phyloP scores from a whole-genome alignment of 1,139 yeast species.

The Saccharomyces hybrid region DNA sequence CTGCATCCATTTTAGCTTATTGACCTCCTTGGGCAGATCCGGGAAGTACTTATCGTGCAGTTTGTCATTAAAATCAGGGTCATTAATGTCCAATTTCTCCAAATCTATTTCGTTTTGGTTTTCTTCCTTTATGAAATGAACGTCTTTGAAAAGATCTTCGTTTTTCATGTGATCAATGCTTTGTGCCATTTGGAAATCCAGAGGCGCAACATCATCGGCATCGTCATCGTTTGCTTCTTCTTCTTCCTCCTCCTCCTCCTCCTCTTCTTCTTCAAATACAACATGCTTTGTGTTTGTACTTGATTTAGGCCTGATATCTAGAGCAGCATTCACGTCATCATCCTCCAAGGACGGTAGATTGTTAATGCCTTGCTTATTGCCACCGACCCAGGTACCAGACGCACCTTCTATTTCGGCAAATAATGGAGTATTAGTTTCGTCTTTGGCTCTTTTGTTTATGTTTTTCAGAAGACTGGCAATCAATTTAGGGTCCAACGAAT shows the following conservation, averaged over 20 bases:
- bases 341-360: conserved; percentile 33
- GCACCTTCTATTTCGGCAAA: conserved; percentile 55
- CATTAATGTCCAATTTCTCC: conserved; percentile 49
- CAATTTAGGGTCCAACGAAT: conserved; percentile 60
- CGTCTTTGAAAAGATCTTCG: conserved; percentile 37
- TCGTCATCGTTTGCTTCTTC: conserved; percentile 20
- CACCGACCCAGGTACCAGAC: conserved; percentile 67
- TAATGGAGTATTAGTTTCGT: conserved; percentile 20
- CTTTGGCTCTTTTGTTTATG: conserved; percentile 36
- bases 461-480: conserved; percentile 46
- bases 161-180: conserved; percentile 41
- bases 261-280: conserved; percentile 4
- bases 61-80: conserved; percentile 70
- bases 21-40: conserved; percentile 74
- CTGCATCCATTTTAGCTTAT: conserved; percentile 86
- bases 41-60: conserved; percentile 84
- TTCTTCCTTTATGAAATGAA: conserved; percentile 53
- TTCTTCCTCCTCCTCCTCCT: conserved; percentile 7
- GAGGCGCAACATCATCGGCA: conserved; percentile 42
- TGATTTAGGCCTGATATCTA: conserved; percentile 23
- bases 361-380: conserved; percentile 25
- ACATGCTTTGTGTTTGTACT: conserved; percentile 4
- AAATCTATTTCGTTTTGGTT: conserved; percentile 28
- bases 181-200: conserved; percentile 35
- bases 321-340: conserved; percentile 31